Conservation (phyloP, 139 green algal genomes). For the Tetradesmus obliquus region DNA sequence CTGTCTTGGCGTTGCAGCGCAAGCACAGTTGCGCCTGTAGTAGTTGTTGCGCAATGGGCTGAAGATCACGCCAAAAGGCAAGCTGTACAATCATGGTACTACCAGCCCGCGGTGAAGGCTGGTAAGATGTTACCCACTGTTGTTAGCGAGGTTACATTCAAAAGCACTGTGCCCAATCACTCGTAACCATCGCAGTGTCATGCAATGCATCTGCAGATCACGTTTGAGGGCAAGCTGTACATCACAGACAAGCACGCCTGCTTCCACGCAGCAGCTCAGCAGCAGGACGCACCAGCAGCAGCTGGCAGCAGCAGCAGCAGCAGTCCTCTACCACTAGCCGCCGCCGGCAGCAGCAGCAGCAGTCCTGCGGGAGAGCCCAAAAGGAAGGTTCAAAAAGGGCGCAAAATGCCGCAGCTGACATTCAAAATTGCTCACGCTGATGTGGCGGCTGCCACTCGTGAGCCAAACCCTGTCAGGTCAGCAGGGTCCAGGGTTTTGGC, state of each 20-base stretch:
- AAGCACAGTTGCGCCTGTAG: no score
- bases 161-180: no score
- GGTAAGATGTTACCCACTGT: no score
- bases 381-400: not conserved
- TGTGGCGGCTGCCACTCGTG: slow-evolving; percentile 12
- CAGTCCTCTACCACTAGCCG: not conserved
- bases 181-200: no score
- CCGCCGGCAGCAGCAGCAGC: not conserved
- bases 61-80: no score
- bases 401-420: not conserved
- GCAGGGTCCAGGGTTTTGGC: not conserved
- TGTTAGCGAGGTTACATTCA: no score
- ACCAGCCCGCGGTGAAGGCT: no score
- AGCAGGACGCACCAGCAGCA: not conserved
- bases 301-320: not conserved
- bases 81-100: no score
- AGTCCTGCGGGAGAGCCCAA: not conserved
- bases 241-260: slow-evolving; percentile 33
- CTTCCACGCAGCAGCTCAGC: not conserved
- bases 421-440: slow-evolving; percentile 38
- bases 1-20: no score
- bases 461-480: slow-evolving; percentile 4
- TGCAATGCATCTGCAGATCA: not conserved
- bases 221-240: slow-evolving; percentile 8
- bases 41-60: no score